Evolutionary conservation across 805 yeast species (phyloP).

Genomic region (Ogataea haglerorum): DNA sequence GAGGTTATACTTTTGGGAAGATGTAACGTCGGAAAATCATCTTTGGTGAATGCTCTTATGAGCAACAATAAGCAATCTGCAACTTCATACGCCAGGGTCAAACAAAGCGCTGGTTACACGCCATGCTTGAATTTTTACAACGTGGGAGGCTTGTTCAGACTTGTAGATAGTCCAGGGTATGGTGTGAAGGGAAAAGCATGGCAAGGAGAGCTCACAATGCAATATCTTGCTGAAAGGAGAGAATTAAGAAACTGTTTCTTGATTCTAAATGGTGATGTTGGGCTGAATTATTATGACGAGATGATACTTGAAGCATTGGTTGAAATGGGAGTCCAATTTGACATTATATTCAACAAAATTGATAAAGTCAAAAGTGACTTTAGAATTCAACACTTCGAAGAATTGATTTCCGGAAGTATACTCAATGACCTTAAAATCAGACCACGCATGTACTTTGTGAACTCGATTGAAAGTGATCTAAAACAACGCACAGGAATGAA

Average conservation of each 20-base stretch:
- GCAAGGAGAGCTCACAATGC: conserved; percentile 69
- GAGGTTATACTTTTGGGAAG: conserved; percentile 77
- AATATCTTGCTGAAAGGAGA: conserved; percentile 55
- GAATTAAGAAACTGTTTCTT: conserved; percentile 58
- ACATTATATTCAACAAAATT: conserved; percentile 72
- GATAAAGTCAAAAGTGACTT: conserved; percentile 46
- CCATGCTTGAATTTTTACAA: conserved; percentile 70
- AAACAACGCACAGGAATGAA: conserved; percentile 47
- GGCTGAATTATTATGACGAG: conserved; percentile 56
- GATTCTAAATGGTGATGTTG: conserved; percentile 57
- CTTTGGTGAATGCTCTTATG: conserved; percentile 62
- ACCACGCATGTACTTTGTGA: conserved; percentile 47
- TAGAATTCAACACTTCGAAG: conserved; percentile 37
- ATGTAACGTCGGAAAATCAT: conserved; percentile 85
- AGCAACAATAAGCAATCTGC: conserved; percentile 35
- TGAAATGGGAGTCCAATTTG: conserved; percentile 61
- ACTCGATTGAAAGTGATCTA: conserved; percentile 36
- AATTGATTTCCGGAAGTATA: conserved; percentile 34
- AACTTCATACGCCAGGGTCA: conserved; percentile 41
- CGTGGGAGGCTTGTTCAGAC: conserved; percentile 56
- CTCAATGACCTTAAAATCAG: conserved; percentile 40
- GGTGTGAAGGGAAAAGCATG: conserved; percentile 62
- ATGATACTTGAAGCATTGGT: conserved; percentile 48
- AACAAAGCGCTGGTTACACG: conserved; percentile 40
- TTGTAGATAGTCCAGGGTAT: conserved; percentile 90